Evolutionary conservation across 2,329 filamentous ascomycete genomes (phyloP).

Genomic region (Talaromyces sp.): DNA sequence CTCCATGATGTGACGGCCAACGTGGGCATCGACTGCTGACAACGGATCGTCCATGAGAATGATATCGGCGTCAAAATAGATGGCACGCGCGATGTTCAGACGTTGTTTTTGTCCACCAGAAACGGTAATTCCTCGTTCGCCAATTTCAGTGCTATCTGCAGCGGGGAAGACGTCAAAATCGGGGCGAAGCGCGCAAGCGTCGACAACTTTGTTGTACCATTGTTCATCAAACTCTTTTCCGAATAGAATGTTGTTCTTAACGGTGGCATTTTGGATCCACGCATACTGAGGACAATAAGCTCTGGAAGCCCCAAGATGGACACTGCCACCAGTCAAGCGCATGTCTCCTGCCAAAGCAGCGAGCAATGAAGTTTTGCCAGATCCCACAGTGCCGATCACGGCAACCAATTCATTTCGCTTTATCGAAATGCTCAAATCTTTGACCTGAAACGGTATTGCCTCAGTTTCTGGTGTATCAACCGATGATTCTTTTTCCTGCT

Average conservation of each 20-base stretch:
- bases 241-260: slow-evolving; percentile 86
- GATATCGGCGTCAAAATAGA: slow-evolving; percentile 59
- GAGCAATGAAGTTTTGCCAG: slow-evolving; percentile 87
- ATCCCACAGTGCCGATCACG: slow-evolving; percentile 61
- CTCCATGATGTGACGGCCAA: slow-evolving; percentile 73
- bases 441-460: slow-evolving; percentile 36
- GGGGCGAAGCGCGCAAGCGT: slow-evolving; percentile 75
- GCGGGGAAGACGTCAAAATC: slow-evolving; percentile 92
- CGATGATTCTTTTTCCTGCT: slow-evolving; percentile 15
- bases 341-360: slow-evolving; percentile 90
- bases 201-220: slow-evolving; percentile 81
- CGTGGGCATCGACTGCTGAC: slow-evolving; percentile 51
- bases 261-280: slow-evolving; percentile 91
- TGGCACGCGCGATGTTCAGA: slow-evolving; percentile 80
- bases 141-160: slow-evolving; percentile 86
- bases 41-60: slow-evolving; percentile 60
- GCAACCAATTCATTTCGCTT: slow-evolving; percentile 42
- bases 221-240: slow-evolving; percentile 67
- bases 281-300: slow-evolving; percentile 95
- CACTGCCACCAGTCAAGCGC: slow-evolving; percentile 68
- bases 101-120: slow-evolving; percentile 94
- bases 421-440: slow-evolving; percentile 29
- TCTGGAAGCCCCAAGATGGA: slow-evolving; percentile 76
- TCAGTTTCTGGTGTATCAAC: slow-evolving; percentile 9
- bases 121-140: slow-evolving; percentile 90